Conservation (phyloP, 805 yeast species). For the Maudiozyma serrabonitensis region DNA sequence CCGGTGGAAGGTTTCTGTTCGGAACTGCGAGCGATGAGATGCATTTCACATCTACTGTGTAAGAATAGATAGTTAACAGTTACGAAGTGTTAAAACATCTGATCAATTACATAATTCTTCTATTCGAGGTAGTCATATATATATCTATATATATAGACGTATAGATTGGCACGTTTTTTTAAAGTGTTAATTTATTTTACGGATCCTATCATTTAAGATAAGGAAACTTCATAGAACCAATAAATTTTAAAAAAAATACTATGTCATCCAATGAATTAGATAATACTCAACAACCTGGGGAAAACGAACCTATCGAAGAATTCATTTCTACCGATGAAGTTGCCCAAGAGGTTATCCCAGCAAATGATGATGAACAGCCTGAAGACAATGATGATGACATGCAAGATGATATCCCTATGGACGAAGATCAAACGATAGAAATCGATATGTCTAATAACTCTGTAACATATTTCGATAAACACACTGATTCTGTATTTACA, state of each 20-base stretch:
- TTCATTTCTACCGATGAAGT: slow-evolving; percentile 37
- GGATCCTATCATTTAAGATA: neutral
- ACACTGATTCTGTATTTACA: slow-evolving; percentile 76
- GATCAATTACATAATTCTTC: no score
- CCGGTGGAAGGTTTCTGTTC: no score
- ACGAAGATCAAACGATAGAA: slow-evolving; percentile 42
- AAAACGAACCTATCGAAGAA: slow-evolving; percentile 23
- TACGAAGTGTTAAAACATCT: no score
- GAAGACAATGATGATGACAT: slow-evolving; percentile 30
- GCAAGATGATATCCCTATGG: slow-evolving; percentile 27
- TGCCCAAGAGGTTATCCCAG: slow-evolving; percentile 31
- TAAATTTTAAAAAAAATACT: neutral
- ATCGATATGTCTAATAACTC: slow-evolving; percentile 88
- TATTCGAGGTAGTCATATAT: no score
- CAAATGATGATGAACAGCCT: slow-evolving; percentile 27
- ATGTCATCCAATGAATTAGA: slow-evolving; percentile 2
- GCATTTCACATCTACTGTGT: no score
- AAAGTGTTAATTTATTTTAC: no score
- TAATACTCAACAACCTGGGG: slow-evolving; percentile 4
- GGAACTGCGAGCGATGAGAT: no score
- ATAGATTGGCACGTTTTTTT: no score
- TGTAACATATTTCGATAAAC: slow-evolving; percentile 79
- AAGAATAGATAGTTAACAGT: no score
- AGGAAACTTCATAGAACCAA: neutral
- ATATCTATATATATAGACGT: no score